These are phyloP conservation scores for Barbatosphaeria neglecta DNA, from an alignment of 495 filamentous ascomycete species.

Conservation along the genomic window DNA sequence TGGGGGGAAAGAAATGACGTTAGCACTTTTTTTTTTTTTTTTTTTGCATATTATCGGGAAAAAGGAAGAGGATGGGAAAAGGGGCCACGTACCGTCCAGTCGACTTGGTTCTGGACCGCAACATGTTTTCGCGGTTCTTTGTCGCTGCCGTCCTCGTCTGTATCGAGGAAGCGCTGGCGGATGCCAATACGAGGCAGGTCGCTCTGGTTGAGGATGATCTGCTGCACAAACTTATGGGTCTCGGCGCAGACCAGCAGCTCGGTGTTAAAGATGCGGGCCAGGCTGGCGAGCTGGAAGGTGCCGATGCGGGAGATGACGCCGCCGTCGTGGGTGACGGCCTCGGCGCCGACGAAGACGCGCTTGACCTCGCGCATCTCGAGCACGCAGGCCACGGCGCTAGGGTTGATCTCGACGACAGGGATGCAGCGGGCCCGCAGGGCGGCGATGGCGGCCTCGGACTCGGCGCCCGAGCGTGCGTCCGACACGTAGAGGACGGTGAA, in stretches of 20 bases:
- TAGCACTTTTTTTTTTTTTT: too few species aligned
- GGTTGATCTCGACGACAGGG: slow-evolving; percentile 66
- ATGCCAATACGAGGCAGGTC: slow-evolving; percentile 3
- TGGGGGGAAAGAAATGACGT: neutral
- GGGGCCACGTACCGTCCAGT: slow-evolving; percentile 56
- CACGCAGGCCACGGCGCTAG: slow-evolving; percentile 73
- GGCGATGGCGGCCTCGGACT: slow-evolving; percentile 42
- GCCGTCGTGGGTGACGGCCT: slow-evolving; percentile 88
- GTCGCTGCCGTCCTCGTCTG: slow-evolving; percentile 34
- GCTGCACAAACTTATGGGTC: slow-evolving; percentile 58
- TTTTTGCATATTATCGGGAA: slow-evolving; percentile 2
- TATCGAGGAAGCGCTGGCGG: slow-evolving; percentile 35
- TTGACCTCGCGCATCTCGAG: slow-evolving; percentile 55
- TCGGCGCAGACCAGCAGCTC: slow-evolving; percentile 88
- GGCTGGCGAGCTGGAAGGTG: slow-evolving; percentile 76
- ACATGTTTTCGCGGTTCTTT: slow-evolving; percentile 18
- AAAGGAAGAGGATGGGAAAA: slow-evolving; percentile 1
- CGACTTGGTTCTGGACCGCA: slow-evolving; percentile 42
- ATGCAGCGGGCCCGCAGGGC: slow-evolving; percentile 62
- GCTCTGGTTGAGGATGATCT: slow-evolving; percentile 1
- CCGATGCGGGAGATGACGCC: slow-evolving; percentile 84
- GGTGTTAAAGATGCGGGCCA: slow-evolving; percentile 66
- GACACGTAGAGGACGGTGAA: slow-evolving; percentile 88
- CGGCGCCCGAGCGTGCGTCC: slow-evolving; percentile 31
- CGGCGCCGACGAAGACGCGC: slow-evolving; percentile 82